These are phyloP conservation scores for Hypomyces perniciosus DNA, from an alignment of 2,329 filamentous ascomycete species.

Conservation along the genomic window DNA sequence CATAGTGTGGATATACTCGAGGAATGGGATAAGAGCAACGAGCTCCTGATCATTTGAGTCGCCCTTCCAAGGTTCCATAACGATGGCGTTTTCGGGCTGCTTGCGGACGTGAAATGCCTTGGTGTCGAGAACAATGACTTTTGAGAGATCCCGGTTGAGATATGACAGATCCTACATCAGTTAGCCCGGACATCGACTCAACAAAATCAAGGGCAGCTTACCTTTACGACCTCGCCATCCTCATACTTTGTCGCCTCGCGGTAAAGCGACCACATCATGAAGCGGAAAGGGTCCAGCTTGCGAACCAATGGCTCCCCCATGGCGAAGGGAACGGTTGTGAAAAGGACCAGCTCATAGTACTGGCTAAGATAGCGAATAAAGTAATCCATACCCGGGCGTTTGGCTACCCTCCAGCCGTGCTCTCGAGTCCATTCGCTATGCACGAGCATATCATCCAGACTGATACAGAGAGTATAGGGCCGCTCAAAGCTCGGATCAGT, in stretches of 20 bases:
- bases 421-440: slow-evolving; percentile 93
- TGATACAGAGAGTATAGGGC: slow-evolving; percentile 88
- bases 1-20: slow-evolving; percentile 96
- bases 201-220: slow-evolving; percentile 31
- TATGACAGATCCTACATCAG: slow-evolving; percentile 78
- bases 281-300: slow-evolving; percentile 91
- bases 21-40: slow-evolving; percentile 86
- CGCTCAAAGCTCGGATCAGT: slow-evolving; percentile 72
- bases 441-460: slow-evolving; percentile 86
- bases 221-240: slow-evolving; percentile 94
- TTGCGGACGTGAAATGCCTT: slow-evolving; percentile 73
- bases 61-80: slow-evolving; percentile 86
- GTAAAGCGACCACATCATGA: slow-evolving; percentile 92
- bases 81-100: slow-evolving; percentile 94
- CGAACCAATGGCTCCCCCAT: slow-evolving; percentile 82
- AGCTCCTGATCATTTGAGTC: slow-evolving; percentile 78
- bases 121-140: slow-evolving; percentile 92
- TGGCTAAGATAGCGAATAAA: slow-evolving; percentile 95
- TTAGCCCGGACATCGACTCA: slow-evolving; percentile 13
- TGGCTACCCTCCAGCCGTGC: slow-evolving; percentile 91
- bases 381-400: slow-evolving; percentile 92
- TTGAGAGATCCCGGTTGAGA: slow-evolving; percentile 90
- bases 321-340: slow-evolving; percentile 79
- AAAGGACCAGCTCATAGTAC: slow-evolving; percentile 96
- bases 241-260: slow-evolving; percentile 96